Evolutionary conservation across 2,329 filamentous ascomycete species (phyloP), one percentile per base, ranked within the genome.

Genomic region (Colletotrichum graminicola): DNA sequence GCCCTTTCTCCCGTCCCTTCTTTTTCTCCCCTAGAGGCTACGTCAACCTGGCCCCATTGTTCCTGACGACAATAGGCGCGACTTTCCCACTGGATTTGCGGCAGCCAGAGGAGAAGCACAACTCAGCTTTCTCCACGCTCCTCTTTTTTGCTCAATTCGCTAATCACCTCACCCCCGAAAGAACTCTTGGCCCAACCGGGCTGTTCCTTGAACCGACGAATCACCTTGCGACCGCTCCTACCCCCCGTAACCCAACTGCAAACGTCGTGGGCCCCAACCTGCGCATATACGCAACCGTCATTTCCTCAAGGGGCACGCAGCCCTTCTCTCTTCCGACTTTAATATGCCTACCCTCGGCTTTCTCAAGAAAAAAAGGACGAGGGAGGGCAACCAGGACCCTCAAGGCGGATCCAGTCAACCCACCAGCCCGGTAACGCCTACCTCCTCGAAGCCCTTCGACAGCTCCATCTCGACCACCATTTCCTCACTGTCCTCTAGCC

Each of bases 291-390:
- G 45, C 47, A n/a, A 16, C 26, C 47, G 45, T 45, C 60, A 41
- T 71, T 66, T 71, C 55, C 41, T 52, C 55, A 41, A 51, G 49
- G 67, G 60, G 66, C 67, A 70, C 55, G 70, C 61, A 34, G 61
- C 62, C 77, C 74, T 77, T 71, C 74, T 75, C 73, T 75, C 77
- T 76, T 77, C 66, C 72, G 66, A 59, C 67, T 56, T 66, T 76
- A 81, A 79, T 79, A 98, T 99, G 96, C 96, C 95, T 91, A 93
- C 90, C 83, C 90, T 98, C 87, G 94, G 94, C 83, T 94, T 98
- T 81, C 90, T 98, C 81, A 98, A 98, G 90, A 98, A 97, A 90
- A 97, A 97, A 89, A 92, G 94, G 90, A 97, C 94, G 85, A 97
- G 94, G 90, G 94, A 98, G 86, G 93, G 91, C 80, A 89, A 91